Conservation (phyloP, 495 filamentous ascomycete species). For the Pseudevernia furfuracea region DNA sequence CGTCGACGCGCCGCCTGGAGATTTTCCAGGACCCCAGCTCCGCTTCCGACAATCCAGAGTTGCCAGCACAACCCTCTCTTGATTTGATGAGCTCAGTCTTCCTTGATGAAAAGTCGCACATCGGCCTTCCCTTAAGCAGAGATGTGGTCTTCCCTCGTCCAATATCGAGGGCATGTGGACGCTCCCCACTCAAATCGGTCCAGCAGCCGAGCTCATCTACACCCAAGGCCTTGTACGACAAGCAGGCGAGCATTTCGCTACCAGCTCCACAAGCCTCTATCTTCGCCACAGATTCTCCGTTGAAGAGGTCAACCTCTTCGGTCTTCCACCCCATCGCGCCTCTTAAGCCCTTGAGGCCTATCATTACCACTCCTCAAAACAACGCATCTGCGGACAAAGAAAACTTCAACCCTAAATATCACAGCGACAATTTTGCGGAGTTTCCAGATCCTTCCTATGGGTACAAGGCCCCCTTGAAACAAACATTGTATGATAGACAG, state of each 20-base stretch:
- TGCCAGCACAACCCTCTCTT: slow-evolving; percentile 43
- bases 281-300: slow-evolving; percentile 75
- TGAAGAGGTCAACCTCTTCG: slow-evolving; percentile 66
- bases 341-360: slow-evolving; percentile 51
- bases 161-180: slow-evolving; percentile 39
- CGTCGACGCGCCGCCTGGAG: slow-evolving; percentile 59
- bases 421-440: slow-evolving; percentile 44
- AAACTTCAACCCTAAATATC: slow-evolving; percentile 46
- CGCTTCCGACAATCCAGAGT: slow-evolving; percentile 39
- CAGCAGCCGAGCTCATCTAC: slow-evolving; percentile 40
- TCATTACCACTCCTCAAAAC: slow-evolving; percentile 57
- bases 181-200: slow-evolving; percentile 51
- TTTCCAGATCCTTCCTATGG: slow-evolving; percentile 51
- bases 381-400: slow-evolving; percentile 52
- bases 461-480: slow-evolving; percentile 55
- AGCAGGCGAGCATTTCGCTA: slow-evolving; percentile 53
- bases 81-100: slow-evolving; percentile 29
- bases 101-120: slow-evolving; percentile 36
- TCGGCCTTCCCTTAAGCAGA: slow-evolving; percentile 23
- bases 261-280: slow-evolving; percentile 57
- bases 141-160: slow-evolving; percentile 53
- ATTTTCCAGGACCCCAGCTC: slow-evolving; percentile 56
- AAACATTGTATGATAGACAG: slow-evolving; percentile 58
- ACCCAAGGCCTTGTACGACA: slow-evolving; percentile 35
- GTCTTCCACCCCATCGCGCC: slow-evolving; percentile 44